These are phyloP conservation scores for Lasiosphaeria miniovina DNA, from an alignment of 495 filamentous ascomycete genomes.

Conservation along the genomic window DNA sequence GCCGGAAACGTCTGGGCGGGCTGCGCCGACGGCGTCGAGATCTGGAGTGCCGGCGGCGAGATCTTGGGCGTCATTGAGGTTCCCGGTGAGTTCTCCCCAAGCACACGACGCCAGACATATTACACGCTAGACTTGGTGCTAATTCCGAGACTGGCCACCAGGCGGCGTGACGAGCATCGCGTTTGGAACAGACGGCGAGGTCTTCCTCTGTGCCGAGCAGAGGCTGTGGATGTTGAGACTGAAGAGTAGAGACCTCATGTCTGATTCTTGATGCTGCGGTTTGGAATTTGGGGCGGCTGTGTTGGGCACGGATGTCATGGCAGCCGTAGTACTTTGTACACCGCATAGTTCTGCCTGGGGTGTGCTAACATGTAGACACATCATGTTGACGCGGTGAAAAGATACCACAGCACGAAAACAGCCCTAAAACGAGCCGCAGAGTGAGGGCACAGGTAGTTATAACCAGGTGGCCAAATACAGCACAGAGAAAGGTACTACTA, in stretches of 20 bases:
- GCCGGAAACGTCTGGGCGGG: conserved; percentile 47
- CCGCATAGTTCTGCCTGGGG: no score
- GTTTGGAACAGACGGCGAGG: conserved; percentile 26
- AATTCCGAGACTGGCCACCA: conserved; percentile 12
- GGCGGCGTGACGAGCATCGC: conserved; percentile 30
- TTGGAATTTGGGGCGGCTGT: no score
- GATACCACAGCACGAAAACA: no score
- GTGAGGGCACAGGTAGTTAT: no score
- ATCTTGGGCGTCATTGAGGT: conserved; percentile 40
- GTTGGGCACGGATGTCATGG: no score
- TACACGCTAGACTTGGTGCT: neutral
- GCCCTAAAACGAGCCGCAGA: no score
- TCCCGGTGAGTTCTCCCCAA: conserved; percentile 23
- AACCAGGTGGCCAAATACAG: no score
- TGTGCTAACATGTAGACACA: no score
- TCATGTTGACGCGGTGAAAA: no score
- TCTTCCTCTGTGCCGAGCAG: conserved; percentile 32
- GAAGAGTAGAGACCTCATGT: neutral
- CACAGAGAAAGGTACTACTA: no score
- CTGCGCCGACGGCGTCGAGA: conserved; percentile 47
- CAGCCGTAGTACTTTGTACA: no score
- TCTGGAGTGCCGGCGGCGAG: conserved; percentile 44
- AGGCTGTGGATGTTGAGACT: conserved; percentile 29
- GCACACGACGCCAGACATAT: neutral
- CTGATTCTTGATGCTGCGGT: neutral